Evolutionary conservation across 2,329 filamentous ascomycete species (phyloP).

Genomic region (Aspergillus ruber): DNA sequence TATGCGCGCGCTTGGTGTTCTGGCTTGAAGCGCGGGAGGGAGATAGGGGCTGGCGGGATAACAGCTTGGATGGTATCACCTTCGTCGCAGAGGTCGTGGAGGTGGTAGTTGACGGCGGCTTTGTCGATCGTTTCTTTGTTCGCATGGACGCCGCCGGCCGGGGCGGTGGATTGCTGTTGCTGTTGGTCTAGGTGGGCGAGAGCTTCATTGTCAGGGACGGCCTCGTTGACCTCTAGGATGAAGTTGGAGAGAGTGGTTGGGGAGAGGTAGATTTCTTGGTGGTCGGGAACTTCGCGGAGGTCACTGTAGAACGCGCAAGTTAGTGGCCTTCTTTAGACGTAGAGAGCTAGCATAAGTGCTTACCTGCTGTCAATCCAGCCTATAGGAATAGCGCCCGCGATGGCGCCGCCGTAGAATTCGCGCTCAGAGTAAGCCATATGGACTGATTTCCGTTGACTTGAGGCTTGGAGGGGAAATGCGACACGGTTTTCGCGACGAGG

Average conservation of each 20-base stretch:
- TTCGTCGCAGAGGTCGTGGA: constrained; percentile 63
- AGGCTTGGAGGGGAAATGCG: not conserved
- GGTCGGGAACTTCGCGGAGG: constrained; percentile 40
- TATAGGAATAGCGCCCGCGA: constrained; percentile 26
- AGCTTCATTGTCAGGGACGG: constrained; percentile 47
- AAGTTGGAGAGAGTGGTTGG: constrained; percentile 75
- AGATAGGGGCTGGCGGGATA: constrained; percentile 54
- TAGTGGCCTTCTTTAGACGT: not conserved
- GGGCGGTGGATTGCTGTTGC: constrained; percentile 9
- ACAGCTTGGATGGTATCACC: constrained; percentile 60
- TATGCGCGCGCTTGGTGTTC: constrained; percentile 13
- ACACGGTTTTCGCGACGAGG: not conserved
- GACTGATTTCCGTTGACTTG: not conserved
- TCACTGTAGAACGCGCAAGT: constrained; percentile 15
- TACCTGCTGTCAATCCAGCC: constrained; percentile 34
- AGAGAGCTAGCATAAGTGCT: constrained; percentile 3
- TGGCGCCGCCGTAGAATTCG: constrained; percentile 31
- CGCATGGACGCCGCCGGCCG: constrained; percentile 38
- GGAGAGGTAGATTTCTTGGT: constrained; percentile 91
- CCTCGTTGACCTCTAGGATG: constrained; percentile 85
- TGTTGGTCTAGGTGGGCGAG: constrained; percentile 15
- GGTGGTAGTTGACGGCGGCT: constrained; percentile 61
- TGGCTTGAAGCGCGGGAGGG: constrained; percentile 47
- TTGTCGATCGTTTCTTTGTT: constrained; percentile 55
- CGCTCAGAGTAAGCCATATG: constrained; percentile 21